Conservation (phyloP, 2,329 filamentous ascomycete species). For the Mycosphaerella arachidis region DNA sequence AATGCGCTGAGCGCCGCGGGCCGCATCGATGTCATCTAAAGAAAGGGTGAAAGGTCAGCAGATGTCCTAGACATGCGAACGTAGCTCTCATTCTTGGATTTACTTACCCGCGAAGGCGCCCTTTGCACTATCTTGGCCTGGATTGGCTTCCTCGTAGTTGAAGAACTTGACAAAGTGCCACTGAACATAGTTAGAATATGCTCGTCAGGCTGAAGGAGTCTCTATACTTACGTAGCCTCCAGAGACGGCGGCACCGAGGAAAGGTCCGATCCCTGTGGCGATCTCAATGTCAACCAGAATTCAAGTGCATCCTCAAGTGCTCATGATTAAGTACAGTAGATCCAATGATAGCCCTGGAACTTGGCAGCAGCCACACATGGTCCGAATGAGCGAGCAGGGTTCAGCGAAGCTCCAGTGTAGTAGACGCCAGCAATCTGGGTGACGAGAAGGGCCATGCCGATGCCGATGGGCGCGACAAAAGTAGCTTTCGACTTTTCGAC, state of each 20-base stretch:
- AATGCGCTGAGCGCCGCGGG: constrained; percentile 4
- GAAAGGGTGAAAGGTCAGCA: too few relatives aligned
- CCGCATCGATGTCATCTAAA: constrained; percentile 4
- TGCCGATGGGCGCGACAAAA: constrained; percentile 27
- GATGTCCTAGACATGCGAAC: too few relatives aligned
- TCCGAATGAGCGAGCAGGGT: constrained; percentile 33
- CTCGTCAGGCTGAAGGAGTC: background rate
- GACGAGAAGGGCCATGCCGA: constrained; percentile 26
- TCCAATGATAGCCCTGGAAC: constrained; percentile 32
- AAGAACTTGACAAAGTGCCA: constrained; percentile 32
- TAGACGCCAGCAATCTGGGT: constrained; percentile 26
- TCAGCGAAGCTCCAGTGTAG: constrained; percentile 33
- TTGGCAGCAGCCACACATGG: constrained; percentile 28
- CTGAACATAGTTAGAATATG: background rate
- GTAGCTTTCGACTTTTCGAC: constrained; percentile 34
- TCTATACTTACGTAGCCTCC: constrained; percentile 21
- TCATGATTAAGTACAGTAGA: constrained; percentile 1
- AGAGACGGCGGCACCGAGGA: constrained; percentile 26
- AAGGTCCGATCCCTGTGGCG: constrained; percentile 24
- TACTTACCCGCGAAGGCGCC: constrained; percentile 5
- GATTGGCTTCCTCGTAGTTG: constrained; percentile 32
- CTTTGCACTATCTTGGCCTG: constrained; percentile 15
- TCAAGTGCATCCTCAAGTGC: too few relatives aligned
- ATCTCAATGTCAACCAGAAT: background rate
- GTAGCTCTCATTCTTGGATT: too few relatives aligned